Evolutionary conservation across 371 early-diverging fungal genomes (phyloP).

Genomic region (Parasitella parasitica): DNA sequence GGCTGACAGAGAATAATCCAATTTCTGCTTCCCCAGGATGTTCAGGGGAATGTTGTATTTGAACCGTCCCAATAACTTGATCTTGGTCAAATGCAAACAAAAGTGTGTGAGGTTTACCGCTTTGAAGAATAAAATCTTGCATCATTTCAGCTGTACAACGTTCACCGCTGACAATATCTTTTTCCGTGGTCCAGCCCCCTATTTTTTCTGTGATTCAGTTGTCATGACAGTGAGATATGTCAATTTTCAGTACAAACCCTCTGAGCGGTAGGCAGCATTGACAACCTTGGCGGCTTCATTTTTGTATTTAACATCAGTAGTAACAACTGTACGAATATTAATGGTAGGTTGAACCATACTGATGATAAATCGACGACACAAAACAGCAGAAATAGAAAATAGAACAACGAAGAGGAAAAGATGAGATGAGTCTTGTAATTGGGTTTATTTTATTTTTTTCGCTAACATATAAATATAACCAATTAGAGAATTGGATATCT

Average conservation of each 20-base stretch:
- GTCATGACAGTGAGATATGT: background rate
- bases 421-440: background rate
- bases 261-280: slow-evolving; percentile 22
- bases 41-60: slow-evolving; percentile 25
- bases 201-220: background rate
- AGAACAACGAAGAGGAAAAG: background rate
- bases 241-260: slow-evolving; percentile 4
- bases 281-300: slow-evolving; percentile 10
- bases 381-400: background rate
- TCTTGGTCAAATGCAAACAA: slow-evolving; percentile 30
- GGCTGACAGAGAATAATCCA: slow-evolving; percentile 54
- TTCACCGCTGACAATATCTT: slow-evolving; percentile 31
- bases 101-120: slow-evolving; percentile 31
- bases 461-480: background rate
- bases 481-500: slow-evolving; percentile 4
- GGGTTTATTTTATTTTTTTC: background rate
- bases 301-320: slow-evolving; percentile 2
- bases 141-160: slow-evolving; percentile 34
- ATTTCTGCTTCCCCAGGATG: slow-evolving; percentile 29
- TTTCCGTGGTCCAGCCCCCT: slow-evolving; percentile 51
- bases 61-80: slow-evolving; percentile 40
- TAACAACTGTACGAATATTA: slow-evolving; percentile 7
- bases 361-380: background rate
- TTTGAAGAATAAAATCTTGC: slow-evolving; percentile 11
- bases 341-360: slow-evolving; percentile 19